phyloP scores from a whole-genome alignment of 2,329 filamentous ascomycete genomes.

The Fusarium secorum region DNA sequence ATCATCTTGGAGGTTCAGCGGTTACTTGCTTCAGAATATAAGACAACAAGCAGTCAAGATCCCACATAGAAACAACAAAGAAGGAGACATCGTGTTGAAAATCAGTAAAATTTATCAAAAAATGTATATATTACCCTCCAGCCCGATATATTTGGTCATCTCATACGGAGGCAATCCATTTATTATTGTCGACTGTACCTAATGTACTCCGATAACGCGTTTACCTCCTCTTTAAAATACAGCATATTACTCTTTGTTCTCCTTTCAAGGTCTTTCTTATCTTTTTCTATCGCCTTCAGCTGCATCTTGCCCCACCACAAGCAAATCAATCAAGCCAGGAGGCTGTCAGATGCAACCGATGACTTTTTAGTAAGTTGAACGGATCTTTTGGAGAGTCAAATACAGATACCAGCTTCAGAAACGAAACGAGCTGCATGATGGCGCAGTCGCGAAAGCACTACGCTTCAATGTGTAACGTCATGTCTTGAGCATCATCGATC shows the following conservation, averaged over 20 bases:
- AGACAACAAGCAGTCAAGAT: neutral
- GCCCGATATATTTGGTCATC: neutral
- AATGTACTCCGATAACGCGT: neutral
- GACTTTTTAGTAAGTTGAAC: slow-evolving; percentile 5
- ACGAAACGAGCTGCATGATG: slow-evolving; percentile 1
- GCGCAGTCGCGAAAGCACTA: neutral
- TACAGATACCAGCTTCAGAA: neutral
- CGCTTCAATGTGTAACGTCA: neutral
- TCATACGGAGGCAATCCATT: neutral
- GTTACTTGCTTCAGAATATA: neutral
- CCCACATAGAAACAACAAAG: no score
- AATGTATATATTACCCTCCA: neutral
- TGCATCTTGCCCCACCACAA: neutral
- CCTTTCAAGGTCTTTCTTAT: neutral
- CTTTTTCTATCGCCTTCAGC: neutral
- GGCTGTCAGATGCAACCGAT: slow-evolving; percentile 3
- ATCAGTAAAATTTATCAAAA: neutral
- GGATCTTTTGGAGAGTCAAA: slow-evolving; percentile 25
- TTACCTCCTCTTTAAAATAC: slow-evolving; percentile 14
- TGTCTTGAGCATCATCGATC: neutral
- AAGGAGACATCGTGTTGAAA: neutral
- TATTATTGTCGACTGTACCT: neutral
- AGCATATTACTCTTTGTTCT: slow-evolving; percentile 1
- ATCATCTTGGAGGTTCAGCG: neutral
- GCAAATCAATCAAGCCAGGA: slow-evolving; percentile 4